Evolutionary conservation across 202 grass and related monocot species (phyloP).

Genomic region (Dendrocalamus latiflorus): DNA sequence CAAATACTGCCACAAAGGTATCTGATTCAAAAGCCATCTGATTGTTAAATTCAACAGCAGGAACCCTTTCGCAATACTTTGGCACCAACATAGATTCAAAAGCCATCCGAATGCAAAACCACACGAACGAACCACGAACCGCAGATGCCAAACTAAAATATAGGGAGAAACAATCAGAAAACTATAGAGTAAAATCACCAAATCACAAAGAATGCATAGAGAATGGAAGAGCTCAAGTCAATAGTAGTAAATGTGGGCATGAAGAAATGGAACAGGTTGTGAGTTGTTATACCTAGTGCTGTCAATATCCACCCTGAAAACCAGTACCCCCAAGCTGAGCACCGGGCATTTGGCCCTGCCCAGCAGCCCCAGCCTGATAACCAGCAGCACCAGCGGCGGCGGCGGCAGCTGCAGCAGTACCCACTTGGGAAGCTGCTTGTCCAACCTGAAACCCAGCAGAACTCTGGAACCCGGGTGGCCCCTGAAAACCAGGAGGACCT

Average conservation of each 20-base stretch:
- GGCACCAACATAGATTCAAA: conserved; percentile 81
- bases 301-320: too few relatives aligned
- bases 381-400: conserved; percentile 29
- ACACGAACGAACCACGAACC: conserved; percentile 71
- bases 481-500: conserved; percentile 69
- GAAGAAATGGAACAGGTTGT: conserved; percentile 14
- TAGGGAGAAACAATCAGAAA: conserved; percentile 60
- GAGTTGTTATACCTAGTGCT: conserved; percentile 59
- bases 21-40: too few relatives aligned
- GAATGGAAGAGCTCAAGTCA: conserved; percentile 17
- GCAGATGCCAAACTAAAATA: conserved; percentile 82
- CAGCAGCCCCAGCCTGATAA: conserved; percentile 66
- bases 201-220: conserved; percentile 28
- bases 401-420: conserved; percentile 23
- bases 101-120: conserved; percentile 83
- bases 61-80: too few relatives aligned
- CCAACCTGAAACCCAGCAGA: conserved; percentile 70
- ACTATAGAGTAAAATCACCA: conserved; percentile 36
- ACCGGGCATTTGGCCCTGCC: conserved; percentile 55
- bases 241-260: neutral
- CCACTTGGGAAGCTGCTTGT: conserved; percentile 51
- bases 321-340: conserved; percentile 48
- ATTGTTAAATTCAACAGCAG: too few relatives aligned
- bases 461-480: conserved; percentile 68
- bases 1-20: too few relatives aligned